Base-by-base conservation (phyloP, 2,329 filamentous ascomycete species). In the Calonectria fujianensis region DNA sequence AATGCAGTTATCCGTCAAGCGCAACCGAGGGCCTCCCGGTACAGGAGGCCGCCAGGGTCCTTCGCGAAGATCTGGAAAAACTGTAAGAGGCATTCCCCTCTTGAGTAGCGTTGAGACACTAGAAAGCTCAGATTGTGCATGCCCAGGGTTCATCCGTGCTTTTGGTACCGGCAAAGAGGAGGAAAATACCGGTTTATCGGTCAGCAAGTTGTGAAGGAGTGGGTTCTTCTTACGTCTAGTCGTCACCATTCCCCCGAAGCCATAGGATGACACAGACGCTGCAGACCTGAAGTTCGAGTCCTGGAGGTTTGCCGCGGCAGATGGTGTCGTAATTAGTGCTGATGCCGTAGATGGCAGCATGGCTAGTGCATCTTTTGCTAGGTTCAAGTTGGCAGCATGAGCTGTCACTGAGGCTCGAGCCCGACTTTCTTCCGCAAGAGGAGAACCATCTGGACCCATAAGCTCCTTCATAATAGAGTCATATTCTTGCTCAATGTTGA, bases 401-500 rank as follows among this genome's bases (percentile, higher is more conserved):
- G 93, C 79, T 18, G 86, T 85, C 14, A 82, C 83, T 37, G 74
- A 80, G 75, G 68, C 82, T 68, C 70, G 75, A 35, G 68, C 77
- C 74, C 67, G 76, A 74, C 80, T 85, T 82, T 50, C 85, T 80
- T 87, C 77, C 10, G 77, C 76, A 29, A 80, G 48, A 8, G 80
- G 80, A 31, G 80, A 82, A 24, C 80, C 80, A 45, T 82, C 78
- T 9, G 80, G 79, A 2, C 80, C 80, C 65, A 83, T 81, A 32
- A 98, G 87, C 78, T 95, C 91, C 20, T 89, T 85, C 75, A 91
- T 89, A 64, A 98, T 93, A 32, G 90, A 86, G 1, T 91, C 87
- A 78, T 94, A 98, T 82, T 99, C 96, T 82, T 98, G 96, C 82
- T 97, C 94, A 72, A 99, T 89, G 80, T 99, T 99, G 82, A 99